Evolutionary conservation across 192 early-diverging fungal genomes (phyloP).

Genomic region (Spizellomyces punctatus): DNA sequence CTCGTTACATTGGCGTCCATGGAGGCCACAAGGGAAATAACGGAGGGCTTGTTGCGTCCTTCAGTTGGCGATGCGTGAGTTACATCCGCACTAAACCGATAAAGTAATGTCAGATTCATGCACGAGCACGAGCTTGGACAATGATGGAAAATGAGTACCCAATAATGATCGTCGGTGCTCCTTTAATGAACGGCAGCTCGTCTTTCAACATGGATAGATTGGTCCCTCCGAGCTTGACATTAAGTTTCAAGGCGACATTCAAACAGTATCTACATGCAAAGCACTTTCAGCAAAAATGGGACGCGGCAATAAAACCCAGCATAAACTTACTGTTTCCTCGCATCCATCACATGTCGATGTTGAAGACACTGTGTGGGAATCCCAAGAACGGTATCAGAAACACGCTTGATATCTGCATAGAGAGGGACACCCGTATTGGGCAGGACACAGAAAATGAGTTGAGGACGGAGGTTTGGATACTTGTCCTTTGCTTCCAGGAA

Average conservation of each 20-base stretch:
- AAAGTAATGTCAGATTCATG: background rate
- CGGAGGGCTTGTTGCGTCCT: conserved; percentile 57
- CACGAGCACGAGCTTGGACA: background rate
- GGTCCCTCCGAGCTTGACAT: conserved; percentile 66
- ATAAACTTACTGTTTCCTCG: background rate
- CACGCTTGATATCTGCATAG: conserved; percentile 58
- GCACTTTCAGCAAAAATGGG: background rate
- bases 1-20: conserved; percentile 50
- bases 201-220: conserved; percentile 40
- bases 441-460: conserved; percentile 2
- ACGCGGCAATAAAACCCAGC: background rate
- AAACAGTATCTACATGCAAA: conserved; percentile 10
- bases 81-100: background rate
- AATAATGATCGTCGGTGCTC: conserved; percentile 56
- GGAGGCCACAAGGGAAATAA: conserved; percentile 75
- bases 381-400: conserved; percentile 49
- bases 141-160: conserved; percentile 21
- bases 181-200: conserved; percentile 13
- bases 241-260: conserved; percentile 57
- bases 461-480: no score
- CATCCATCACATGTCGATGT: conserved; percentile 15
- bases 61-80: conserved; percentile 22
- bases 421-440: conserved; percentile 23
- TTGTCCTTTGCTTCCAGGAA: conserved; percentile 13
- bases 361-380: conserved; percentile 55